Conservation (phyloP, 306 rosid genomes). For the Abrus precatorius region DNA sequence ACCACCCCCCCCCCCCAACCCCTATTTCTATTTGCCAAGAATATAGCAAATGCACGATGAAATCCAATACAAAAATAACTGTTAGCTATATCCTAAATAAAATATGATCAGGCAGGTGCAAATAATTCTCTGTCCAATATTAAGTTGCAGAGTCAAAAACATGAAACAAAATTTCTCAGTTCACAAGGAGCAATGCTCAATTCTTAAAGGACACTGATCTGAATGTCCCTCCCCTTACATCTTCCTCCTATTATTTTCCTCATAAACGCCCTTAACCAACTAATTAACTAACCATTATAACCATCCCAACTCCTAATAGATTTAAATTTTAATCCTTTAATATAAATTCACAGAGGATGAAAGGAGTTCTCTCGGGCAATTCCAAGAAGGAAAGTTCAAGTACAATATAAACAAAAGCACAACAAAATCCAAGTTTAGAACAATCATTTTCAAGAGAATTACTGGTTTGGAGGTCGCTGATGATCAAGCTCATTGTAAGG, state of each 20-base stretch:
- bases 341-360: constrained; percentile 1
- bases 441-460: constrained; percentile 52
- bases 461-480: constrained; percentile 89
- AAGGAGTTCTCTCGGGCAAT: constrained; percentile 10
- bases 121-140: too few relatives aligned
- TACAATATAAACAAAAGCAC: background rate
- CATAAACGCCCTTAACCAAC: too few relatives aligned
- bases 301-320: background rate
- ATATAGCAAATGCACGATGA: background rate
- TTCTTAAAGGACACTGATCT: too few relatives aligned
- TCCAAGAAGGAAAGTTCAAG: constrained; percentile 14
- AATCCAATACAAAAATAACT: background rate
- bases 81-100: background rate
- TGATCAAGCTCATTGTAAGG: constrained; percentile 99
- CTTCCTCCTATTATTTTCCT: too few relatives aligned
- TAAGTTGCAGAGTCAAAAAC: too few relatives aligned
- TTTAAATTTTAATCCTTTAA: background rate
- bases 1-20: background rate
- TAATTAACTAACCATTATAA: too few relatives aligned
- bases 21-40: too few relatives aligned
- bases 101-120: background rate
- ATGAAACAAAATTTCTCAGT: too few relatives aligned
- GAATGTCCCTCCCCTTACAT: too few relatives aligned
- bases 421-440: constrained; percentile 29
- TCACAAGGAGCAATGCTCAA: too few relatives aligned